Base-by-base conservation (phyloP, 2,329 filamentous ascomycete species). In the Penicillium vulpinum region DNA sequence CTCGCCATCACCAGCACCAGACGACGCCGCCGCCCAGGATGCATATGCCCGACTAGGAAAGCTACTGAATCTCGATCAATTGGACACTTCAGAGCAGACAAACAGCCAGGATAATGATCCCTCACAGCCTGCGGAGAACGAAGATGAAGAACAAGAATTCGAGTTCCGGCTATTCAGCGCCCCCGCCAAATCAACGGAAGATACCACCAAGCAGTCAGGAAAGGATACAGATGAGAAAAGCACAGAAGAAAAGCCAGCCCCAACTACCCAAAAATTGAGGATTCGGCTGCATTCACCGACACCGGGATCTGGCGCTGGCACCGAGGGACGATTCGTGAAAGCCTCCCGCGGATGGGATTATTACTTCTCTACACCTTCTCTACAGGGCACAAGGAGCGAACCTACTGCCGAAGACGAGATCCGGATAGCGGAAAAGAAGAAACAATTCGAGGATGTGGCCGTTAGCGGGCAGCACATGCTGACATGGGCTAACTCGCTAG, bases 161-260 rank as follows among this genome's bases (percentile, higher is more conserved):
- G 75, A 77, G 50, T 78, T 78, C 59, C 70, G 75, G 8, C 59
- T 78, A 15, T 78, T 78, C 65, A 74, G 69, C 41, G 69, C 68
- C 2, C 70, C 71, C 4, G 39, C 64, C 35, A 65, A 65, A 49
- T 39, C 56, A 10, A 59, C 57, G 31, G 47, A 57, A n/a, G 26
- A 56, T 6, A 40, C 54, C 3, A 47, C 51, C 16, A 44, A 47
- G 31, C 29, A 28, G 6, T 15, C 33, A 16, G 51, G 47, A 16
- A 33, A 49, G 8, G 38, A 54, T n/a, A 18, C 26, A 24, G 31
- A 43, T 10, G 52, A 52, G 9, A 47, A 59, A 22, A 56, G 24
- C 3, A 18, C n/a, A 7, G 40, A 45, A 5, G 51, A 36, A 1
- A 45, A 52, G 9, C 26, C 51, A 0, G 46, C n/a, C 4, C 44